Evolutionary conservation across 371 early-diverging fungal species (phyloP), one percentile per base, ranked within the genome.

Genomic region (Encephalitozoon cuniculi): DNA sequence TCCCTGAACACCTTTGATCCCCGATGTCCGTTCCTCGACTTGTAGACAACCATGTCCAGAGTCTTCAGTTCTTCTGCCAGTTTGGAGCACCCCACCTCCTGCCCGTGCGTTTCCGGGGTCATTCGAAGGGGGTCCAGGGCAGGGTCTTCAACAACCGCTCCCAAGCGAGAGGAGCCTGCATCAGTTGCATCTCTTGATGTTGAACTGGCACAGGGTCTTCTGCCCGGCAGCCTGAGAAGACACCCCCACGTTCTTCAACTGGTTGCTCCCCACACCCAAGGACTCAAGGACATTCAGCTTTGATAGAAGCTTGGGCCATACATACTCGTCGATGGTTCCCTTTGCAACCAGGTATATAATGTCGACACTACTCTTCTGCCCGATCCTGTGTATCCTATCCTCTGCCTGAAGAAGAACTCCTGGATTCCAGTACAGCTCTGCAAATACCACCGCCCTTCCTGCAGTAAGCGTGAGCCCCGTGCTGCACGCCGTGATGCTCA

Each of bases 341-440:
- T 82, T 73, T 0, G 86, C 86, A 12, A 88, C 55, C 25, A 89
- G 74, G 79, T 88, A 89, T 77, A 87, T 86, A 44, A 88, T 79
- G 59, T 86, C 82, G 6, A 89, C 88, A 51, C 68, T 71, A 4
- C 78, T 80, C 26, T 71, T 63, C 55, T 87, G 85, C 21, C 89
- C 89, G 32, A 88, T 88, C 64, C 89, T 79, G 66, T 87, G 86
- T 41, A 86, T 80, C 30, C 88, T 82, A 77, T 87, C 87, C 78
- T 84, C 85, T 40, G 85, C 85, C 64, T 84, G 89, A n/a, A 88
- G 72, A 12, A 88, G 39, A 43, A 85, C 83, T 7, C 87, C 88
- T 0, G 90, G 90, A 30, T 86, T 88, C 89, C 88, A 89, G 44
- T 80, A 87, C n/a, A 89, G 76, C 74, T 89, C 90, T 32, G 88